These are phyloP conservation scores for Elsinoe necatrix DNA, from an alignment of 2,329 filamentous ascomycete species.

Conservation along the genomic window DNA sequence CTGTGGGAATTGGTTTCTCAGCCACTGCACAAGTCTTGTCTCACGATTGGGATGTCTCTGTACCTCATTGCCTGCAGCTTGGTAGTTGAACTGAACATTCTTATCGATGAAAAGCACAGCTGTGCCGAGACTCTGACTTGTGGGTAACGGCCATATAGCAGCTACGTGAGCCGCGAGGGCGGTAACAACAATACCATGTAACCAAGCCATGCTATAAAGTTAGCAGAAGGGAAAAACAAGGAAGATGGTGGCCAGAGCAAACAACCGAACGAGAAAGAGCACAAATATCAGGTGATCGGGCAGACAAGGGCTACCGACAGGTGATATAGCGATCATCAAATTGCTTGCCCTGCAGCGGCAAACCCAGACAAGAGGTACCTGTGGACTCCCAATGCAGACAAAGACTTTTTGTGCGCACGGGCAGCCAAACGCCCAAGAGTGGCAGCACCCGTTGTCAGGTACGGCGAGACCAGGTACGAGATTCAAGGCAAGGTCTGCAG, in stretches of 20 bases:
- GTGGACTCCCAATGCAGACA: slow-evolving; percentile 11
- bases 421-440: background rate
- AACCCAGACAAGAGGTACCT: background rate
- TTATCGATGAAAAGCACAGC: slow-evolving; percentile 33
- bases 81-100: slow-evolving; percentile 33
- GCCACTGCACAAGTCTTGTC: slow-evolving; percentile 14
- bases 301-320: background rate
- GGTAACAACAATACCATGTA: background rate
- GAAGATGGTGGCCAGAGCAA: background rate
- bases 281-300: background rate
- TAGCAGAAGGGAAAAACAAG: background rate
- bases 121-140: slow-evolving; percentile 31
- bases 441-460: background rate
- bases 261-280: background rate
- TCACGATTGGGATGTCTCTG: slow-evolving; percentile 17
- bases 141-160: slow-evolving; percentile 39
- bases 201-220: background rate
- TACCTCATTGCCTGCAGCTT: slow-evolving; percentile 24
- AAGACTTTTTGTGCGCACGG: slow-evolving; percentile 8
- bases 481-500: background rate
- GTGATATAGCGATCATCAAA: slow-evolving; percentile 7
- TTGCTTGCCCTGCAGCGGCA: background rate
- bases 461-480: background rate
- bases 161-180: slow-evolving; percentile 21
- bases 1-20: slow-evolving; percentile 15